Conservation (phyloP, 2,329 filamentous ascomycete species). For the Alternaria panax region DNA sequence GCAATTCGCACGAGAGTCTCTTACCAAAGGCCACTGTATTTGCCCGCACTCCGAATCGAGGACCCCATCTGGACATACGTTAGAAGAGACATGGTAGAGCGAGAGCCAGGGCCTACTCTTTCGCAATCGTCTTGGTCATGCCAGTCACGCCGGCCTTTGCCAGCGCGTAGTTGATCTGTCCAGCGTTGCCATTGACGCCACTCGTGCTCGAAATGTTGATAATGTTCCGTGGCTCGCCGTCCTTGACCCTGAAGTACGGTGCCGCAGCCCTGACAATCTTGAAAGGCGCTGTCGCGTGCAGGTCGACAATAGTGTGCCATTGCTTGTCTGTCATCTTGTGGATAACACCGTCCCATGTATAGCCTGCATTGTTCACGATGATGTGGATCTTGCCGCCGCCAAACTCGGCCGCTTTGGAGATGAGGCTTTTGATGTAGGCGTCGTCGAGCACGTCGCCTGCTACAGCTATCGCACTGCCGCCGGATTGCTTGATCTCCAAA, state of each 20-base stretch:
- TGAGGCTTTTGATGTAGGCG: slow-evolving; percentile 73
- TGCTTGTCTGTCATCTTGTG: slow-evolving; percentile 93
- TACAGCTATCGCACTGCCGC: slow-evolving; percentile 74
- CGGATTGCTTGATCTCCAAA: slow-evolving; percentile 70
- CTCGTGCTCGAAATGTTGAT: slow-evolving; percentile 86
- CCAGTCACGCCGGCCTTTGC: slow-evolving; percentile 86
- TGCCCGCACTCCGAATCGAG: slow-evolving; percentile 78
- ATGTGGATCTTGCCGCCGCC: slow-evolving; percentile 88
- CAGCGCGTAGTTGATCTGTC: slow-evolving; percentile 87
- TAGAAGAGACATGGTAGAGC: slow-evolving; percentile 1
- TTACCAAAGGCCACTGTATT: slow-evolving; percentile 88
- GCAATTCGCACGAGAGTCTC: too few species aligned
- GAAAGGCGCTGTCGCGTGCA: slow-evolving; percentile 88
- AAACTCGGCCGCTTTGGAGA: slow-evolving; percentile 78
- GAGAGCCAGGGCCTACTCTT: slow-evolving; percentile 60
- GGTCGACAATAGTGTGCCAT: slow-evolving; percentile 85
- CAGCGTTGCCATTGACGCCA: slow-evolving; percentile 85
- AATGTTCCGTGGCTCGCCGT: slow-evolving; percentile 78
- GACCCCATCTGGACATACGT: slow-evolving; percentile 69
- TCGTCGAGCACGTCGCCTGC: slow-evolving; percentile 78
- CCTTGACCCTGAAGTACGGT: slow-evolving; percentile 86
- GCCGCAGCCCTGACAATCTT: slow-evolving; percentile 79
- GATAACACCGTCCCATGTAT: slow-evolving; percentile 92
- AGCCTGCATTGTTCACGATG: slow-evolving; percentile 90
- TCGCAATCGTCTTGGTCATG: slow-evolving; percentile 87